phyloP scores from a whole-genome alignment of 768 basidiomycete species.

The Lentinula raphanica region DNA sequence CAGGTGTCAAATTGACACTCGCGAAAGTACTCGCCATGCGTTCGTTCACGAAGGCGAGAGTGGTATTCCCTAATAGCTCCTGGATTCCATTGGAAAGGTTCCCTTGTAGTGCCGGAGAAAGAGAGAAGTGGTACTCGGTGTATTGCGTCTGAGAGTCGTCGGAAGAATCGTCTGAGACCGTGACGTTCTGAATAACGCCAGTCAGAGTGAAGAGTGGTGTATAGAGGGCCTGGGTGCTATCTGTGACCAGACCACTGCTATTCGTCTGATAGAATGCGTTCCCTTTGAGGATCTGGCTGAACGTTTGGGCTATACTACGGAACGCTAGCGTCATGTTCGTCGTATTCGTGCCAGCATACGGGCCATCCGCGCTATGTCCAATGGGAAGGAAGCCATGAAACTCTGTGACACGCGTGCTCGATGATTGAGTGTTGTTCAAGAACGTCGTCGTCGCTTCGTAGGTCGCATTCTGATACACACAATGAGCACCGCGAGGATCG shows the following conservation, averaged over 20 bases:
- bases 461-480: slow-evolving; percentile 1
- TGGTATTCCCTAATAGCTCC: not conserved
- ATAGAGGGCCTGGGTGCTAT: not conserved
- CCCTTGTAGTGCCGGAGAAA: not conserved
- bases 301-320: not conserved
- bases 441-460: slow-evolving; percentile 1
- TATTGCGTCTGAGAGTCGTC: not conserved
- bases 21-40: slow-evolving; percentile 2
- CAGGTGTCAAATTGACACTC: slow-evolving; percentile 10
- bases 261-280: not conserved
- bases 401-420: not conserved
- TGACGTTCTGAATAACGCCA: not conserved
- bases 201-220: slow-evolving; percentile 2
- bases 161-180: not conserved
- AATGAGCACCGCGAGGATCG: slow-evolving; percentile 1
- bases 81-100: not conserved
- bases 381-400: not conserved
- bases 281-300: not conserved
- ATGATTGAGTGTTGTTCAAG: not conserved
- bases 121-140: not conserved
- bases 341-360: not conserved
- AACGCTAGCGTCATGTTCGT: not conserved
- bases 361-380: not conserved
- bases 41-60: not conserved
- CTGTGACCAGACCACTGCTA: not conserved